Percentiles rank a stretch among this genome's conserved stretches.
Conservation (phyloP, 2,329 filamentous ascomycete species). For the Trichoderma pleuroti region DNA sequence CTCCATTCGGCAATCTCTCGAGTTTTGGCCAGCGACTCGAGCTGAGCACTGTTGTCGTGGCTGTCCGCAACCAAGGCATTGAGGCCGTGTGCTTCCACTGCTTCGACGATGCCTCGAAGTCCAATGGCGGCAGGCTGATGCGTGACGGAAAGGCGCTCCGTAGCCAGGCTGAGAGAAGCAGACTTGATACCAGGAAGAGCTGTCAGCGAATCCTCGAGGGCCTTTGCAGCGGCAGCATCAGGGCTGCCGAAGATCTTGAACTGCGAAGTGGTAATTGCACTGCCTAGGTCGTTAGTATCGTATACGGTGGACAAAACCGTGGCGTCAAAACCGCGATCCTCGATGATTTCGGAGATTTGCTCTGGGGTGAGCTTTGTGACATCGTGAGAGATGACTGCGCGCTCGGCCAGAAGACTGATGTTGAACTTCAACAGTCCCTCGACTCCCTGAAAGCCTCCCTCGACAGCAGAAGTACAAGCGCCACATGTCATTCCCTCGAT, state of each 20-base stretch:
- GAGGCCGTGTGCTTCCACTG: constrained; percentile 75
- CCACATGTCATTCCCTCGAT: constrained; percentile 98
- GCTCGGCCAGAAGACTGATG: constrained; percentile 88
- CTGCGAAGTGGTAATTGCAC: constrained; percentile 60
- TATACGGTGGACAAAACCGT: constrained; percentile 72
- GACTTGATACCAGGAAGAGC: constrained; percentile 67
- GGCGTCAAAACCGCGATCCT: constrained; percentile 86
- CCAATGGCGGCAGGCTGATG: constrained; percentile 72
- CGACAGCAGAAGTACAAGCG: constrained; percentile 88
- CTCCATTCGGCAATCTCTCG: constrained; percentile 94
- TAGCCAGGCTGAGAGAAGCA: constrained; percentile 70
- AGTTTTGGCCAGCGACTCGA: constrained; percentile 94
- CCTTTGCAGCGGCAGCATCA: constrained; percentile 67
- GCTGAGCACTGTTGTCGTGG: constrained; percentile 93
- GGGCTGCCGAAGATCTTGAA: constrained; percentile 81
- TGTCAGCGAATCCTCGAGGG: constrained; percentile 65
- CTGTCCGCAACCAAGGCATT: constrained; percentile 87
- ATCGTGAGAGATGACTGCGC: constrained; percentile 84
- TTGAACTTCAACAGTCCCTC: constrained; percentile 85
- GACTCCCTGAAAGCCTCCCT: constrained; percentile 72
- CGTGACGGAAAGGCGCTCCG: constrained; percentile 67
- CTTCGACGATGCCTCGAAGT: constrained; percentile 76
- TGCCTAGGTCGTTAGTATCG: constrained; percentile 52
- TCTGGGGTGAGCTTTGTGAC: constrained; percentile 65
- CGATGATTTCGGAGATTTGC: constrained; percentile 77